Conservation (phyloP, 371 early-diverging fungal species). For the Mucor piriformis region DNA sequence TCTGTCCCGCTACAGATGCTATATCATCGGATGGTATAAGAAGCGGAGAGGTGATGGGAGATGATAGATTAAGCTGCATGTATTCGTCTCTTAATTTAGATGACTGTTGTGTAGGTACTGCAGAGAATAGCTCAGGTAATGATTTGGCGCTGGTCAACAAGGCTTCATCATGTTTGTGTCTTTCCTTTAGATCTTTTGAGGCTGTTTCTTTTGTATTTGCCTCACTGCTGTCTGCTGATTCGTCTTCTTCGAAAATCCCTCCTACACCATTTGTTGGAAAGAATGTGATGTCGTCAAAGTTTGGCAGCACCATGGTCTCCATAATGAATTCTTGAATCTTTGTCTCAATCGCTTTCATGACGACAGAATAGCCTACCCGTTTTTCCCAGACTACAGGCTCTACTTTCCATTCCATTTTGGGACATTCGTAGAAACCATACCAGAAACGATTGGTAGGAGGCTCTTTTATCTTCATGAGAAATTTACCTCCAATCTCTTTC, state of each 20-base stretch:
- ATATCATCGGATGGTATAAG: conserved; percentile 4
- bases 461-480: conserved; percentile 79
- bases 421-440: conserved; percentile 86
- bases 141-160: conserved; percentile 29
- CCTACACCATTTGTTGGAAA: conserved; percentile 70
- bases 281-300: conserved; percentile 90
- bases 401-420: conserved; percentile 78
- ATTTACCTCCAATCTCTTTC: conserved; percentile 72
- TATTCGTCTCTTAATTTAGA: neutral
- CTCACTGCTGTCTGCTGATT: neutral
- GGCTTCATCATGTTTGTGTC: conserved; percentile 19
- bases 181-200: conserved; percentile 1
- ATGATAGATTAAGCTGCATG: conserved; percentile 1
- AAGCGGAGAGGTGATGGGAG: conserved; percentile 2
- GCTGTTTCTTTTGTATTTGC: neutral
- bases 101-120: conserved; percentile 13
- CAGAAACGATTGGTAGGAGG: conserved; percentile 89
- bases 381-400: conserved; percentile 89
- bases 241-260: conserved; percentile 53
- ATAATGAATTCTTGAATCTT: conserved; percentile 83
- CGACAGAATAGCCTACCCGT: conserved; percentile 74
- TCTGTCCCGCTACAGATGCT: neutral
- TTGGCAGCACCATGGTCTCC: conserved; percentile 84
- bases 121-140: conserved; percentile 32
- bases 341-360: conserved; percentile 83